phyloP scores from a whole-genome alignment of 1,284 basidiomycete species.

The Trametes versicolor region DNA sequence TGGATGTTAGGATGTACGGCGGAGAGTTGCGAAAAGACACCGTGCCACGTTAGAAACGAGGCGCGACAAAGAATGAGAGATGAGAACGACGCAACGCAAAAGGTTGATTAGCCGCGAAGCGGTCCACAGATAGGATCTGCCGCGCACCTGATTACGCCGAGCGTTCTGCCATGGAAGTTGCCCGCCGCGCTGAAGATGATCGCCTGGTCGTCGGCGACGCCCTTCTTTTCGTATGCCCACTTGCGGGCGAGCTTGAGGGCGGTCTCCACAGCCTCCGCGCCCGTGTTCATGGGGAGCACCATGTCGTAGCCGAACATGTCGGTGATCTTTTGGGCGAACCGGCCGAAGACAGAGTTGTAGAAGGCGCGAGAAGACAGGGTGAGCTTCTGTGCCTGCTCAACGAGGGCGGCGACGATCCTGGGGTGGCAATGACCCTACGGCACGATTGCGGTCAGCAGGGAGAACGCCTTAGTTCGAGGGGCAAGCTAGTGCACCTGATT shows the following conservation, averaged over 20 bases:
- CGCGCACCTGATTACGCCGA: constrained; percentile 84
- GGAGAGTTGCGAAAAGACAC: constrained; percentile 15
- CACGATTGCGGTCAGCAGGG: constrained; percentile 4
- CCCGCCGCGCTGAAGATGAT: constrained; percentile 89
- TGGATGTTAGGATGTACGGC: constrained; percentile 39
- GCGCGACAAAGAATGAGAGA: constrained; percentile 22
- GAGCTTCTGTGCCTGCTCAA: constrained; percentile 88
- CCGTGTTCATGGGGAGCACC: constrained; percentile 99
- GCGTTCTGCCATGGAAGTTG: constrained; percentile 97
- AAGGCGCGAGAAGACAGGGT: constrained; percentile 97
- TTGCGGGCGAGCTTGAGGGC: constrained; percentile 87
- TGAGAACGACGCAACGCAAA: constrained; percentile 27
- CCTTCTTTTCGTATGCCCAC: constrained; percentile 93
- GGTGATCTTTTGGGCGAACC: constrained; percentile 89
- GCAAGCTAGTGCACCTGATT: constrained; percentile 70
- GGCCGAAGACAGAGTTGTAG: constrained; percentile 93
- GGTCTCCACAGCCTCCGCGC: constrained; percentile 98
- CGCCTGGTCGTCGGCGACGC: constrained; percentile 85
- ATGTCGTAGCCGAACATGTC: constrained; percentile 91
- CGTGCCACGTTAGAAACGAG: constrained; percentile 13
- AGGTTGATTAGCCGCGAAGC: constrained; percentile 29
- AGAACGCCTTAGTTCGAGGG: neutral
- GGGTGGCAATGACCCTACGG: constrained; percentile 94
- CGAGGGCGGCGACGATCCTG: constrained; percentile 82
- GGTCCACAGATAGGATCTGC: constrained; percentile 14